Base-by-base conservation (phyloP, 176 grass and related monocot species). In the Thinopyrum elongatum region DNA sequence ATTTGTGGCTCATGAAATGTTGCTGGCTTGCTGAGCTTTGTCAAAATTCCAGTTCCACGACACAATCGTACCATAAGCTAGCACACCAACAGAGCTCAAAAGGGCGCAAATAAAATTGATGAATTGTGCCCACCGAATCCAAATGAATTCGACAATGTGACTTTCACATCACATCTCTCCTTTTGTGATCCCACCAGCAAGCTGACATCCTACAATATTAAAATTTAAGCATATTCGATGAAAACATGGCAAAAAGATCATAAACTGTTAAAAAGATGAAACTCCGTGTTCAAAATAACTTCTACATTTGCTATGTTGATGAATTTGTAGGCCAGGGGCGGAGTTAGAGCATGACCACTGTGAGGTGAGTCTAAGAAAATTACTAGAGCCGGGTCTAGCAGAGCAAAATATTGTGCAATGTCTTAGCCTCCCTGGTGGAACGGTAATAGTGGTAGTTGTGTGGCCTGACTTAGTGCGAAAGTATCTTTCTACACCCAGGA, bases 51-150 rank as follows among this genome's bases (percentile, higher is more conserved):
- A 19, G 53, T 84, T 87, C 42, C 17, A 26, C 10, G 21, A 38
- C 41, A 49, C 74, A 58, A 66, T 72, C 21, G 17, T 47, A 84
- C 66, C 90, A 86, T 49, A 86, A 82, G 77, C 47, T 86, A 72
- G 53, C 55, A 74, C 65, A 61, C 33, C 77, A 80, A 64, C 44
- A 21, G n/a, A 64, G 44, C 57, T 93, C 86, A 91, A 80, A 93
- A 93, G 14, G 94, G 94, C 39, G 94, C 92, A 88, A 99, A 94
- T 78, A 99, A 86, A 75, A 99, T 94, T 6, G 94, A 99, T 4
- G 97, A 99, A 84, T 99, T 99, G 77, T 99, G 97, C 23, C 94
- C 97, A 22, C 97, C 97, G 29, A 99, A 99, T 81, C 97, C 94
- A 74, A 96, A 99, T 29, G 97, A 99, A 81, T 96, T 99, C 4